phyloP scores from a whole-genome alignment of 129 eudicot genomes.

The Lactuca sativa region DNA sequence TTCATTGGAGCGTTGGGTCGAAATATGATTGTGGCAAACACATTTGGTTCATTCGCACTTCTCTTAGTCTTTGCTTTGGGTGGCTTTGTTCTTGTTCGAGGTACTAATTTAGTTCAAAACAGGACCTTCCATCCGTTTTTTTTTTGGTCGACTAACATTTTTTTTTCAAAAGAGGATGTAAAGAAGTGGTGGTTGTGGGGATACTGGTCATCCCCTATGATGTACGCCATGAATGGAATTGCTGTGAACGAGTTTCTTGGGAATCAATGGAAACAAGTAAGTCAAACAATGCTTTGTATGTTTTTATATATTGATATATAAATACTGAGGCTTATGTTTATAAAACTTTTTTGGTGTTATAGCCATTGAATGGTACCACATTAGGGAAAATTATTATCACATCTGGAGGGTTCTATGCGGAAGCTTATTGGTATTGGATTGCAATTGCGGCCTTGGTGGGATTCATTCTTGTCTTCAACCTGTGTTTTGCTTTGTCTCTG shows the following conservation, averaged over 20 bases:
- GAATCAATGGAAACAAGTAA: constrained; percentile 58
- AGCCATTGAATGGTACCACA: constrained; percentile 24
- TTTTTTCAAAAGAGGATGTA: constrained; percentile 34
- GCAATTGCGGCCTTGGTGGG: constrained; percentile 57
- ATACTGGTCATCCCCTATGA: constrained; percentile 82
- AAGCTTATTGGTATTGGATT: constrained; percentile 74
- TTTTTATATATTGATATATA: not conserved
- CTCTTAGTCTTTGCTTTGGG: constrained; percentile 53
- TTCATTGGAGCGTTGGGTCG: constrained; percentile 59
- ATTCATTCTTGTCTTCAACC: constrained; percentile 49
- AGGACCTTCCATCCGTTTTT: not conserved
- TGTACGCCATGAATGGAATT: constrained; percentile 79
- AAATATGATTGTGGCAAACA: constrained; percentile 63
- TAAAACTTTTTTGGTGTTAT: constrained; percentile 4
- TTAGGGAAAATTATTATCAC: constrained; percentile 51
- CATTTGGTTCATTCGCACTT: constrained; percentile 55
- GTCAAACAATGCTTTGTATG: constrained; percentile 28
- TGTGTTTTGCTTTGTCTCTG: constrained; percentile 44
- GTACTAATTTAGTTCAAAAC: constrained; percentile 15
- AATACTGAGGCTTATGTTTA: not conserved
- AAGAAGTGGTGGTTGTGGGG: constrained; percentile 95
- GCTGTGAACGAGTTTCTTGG: constrained; percentile 79
- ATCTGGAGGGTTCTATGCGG: constrained; percentile 52
- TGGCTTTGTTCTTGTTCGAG: constrained; percentile 55
- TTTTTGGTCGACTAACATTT: not conserved